Evolutionary conservation across 345 rosid species (phyloP), one percentile per base, ranked within the genome.

Genomic region (Heritiera fomes): DNA sequence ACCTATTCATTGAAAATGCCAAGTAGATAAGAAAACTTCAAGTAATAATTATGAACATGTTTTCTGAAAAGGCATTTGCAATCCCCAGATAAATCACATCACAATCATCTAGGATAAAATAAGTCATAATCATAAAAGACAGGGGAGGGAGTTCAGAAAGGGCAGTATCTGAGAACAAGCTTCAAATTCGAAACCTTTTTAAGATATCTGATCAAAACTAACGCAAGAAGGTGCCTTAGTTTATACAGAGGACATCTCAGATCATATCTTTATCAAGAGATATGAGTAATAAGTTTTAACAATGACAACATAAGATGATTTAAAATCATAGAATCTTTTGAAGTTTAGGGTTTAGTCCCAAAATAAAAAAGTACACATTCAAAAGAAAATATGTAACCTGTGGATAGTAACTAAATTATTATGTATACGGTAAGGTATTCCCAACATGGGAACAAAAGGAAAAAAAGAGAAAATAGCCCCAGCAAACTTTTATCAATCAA

Each of bases 1-100:
- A 70, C 94, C 97, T 95, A 88, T 81, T 71, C 75, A 71, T 71
- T 71, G 61, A 64, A 20, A 45, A 34, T 14, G 43, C 20, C 69
- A 46, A 55, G 65, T 40, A 12, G 6, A 64, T 79, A 30, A 80
- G 78, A 60, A 47, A 59, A 38, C 53, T 45, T 30, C 14, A 45
- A 75, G 65, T 30, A 40, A 40, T 40, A 6, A 64, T 66, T 59
- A 56, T 40, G 43, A 3, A 40, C 43, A 40, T 40, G 43, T 40
- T 40, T 40, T 34, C 43, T 2, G 43, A 40, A 14, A 56, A 47
- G 41, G 28, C 55, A 32, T 47, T 62, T 18, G 1, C 65, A 50
- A 80, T 13, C 18, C 18, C 6, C 17, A 59, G 45, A 70, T 34
- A 34, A 1, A 34, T 34, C 45, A 34, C 9, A 49, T 8, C 14